Evolutionary conservation across 2,329 filamentous ascomycete genomes (phyloP), one percentile per base, ranked within the genome.

Genomic region (Trichophyton mentagrophytes): DNA sequence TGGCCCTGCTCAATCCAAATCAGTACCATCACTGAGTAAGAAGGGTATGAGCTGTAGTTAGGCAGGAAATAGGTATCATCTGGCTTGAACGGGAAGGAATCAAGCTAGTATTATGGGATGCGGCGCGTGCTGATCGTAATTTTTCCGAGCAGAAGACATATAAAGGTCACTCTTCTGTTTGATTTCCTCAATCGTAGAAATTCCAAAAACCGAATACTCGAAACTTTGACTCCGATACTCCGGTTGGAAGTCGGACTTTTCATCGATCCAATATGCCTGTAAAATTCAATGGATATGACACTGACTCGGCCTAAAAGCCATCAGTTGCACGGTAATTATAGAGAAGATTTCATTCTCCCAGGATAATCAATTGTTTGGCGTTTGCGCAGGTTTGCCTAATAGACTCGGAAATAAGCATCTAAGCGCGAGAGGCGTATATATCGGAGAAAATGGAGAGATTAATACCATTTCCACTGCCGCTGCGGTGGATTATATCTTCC

Each of bases 401-500:
- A 5, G 3, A 53, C 22, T 30, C 22, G 27, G 49, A 53, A 30
- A 53, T 53, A 53, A 33, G 49, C 15, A 53, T 30, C 6, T 51
- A 25, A 30, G 11, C 7, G 13, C 15, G 46, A 11, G 47, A 53
- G 13, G 11, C 20, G n/a, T 33, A 30, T n/a, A 30, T 5, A n/a
- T 6, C n/a, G 22, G 27, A 33, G 22, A 22, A 47, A 3, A 47
- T 11, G 4, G 15, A 15, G 49, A 33, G 22, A 25, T 33, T 15
- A 15, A 15, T 53, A 53, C 38, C 20, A 8, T 25, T 59, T 47
- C 38, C 57, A 38, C 57, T 47, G n/a, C 38, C 57, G 20, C 57
- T 47, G n/a, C 58, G 58, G n/a, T 60, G 58, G 25, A n/a, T 7
- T 17, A 33, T 44, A 9, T 60, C 58, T 38, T 51, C 44, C n/a